These are phyloP conservation scores for Naumovozyma castellii DNA, from an alignment of 805 yeast genomes.

Conservation along the genomic window DNA sequence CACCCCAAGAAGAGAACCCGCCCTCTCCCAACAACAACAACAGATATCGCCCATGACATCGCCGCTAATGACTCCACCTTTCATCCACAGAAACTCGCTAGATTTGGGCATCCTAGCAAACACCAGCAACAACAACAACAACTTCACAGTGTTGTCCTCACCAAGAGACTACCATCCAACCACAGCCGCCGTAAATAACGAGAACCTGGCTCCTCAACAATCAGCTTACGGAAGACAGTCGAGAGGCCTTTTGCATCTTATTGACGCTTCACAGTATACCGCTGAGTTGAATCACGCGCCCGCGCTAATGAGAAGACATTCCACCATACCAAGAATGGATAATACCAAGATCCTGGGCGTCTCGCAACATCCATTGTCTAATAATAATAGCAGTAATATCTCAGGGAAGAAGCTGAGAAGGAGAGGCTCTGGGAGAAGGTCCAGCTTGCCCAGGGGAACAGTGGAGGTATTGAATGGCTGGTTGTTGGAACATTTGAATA, in stretches of 20 bases:
- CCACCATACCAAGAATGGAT: background rate
- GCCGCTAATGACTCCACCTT: background rate
- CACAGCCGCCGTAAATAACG: background rate
- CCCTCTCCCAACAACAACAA: conserved; percentile 1
- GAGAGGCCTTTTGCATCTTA: background rate
- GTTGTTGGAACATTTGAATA: conserved; percentile 64
- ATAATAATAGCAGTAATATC: too few relatives aligned
- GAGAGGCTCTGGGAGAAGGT: conserved; percentile 36
- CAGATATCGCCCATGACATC: background rate
- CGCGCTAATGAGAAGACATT: background rate
- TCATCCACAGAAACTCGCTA: background rate
- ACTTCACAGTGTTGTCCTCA: too few relatives aligned
- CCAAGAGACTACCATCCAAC: too few relatives aligned
- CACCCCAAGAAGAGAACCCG: too few relatives aligned
- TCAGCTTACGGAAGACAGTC: background rate
- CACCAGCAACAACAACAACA: too few relatives aligned
- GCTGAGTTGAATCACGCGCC: background rate
- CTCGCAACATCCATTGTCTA: too few relatives aligned
- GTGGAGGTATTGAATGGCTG: conserved; percentile 64
- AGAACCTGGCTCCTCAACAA: background rate
- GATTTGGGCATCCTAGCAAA: background rate
- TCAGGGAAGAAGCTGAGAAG: background rate
- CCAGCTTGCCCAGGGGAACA: conserved; percentile 71
- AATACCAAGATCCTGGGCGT: too few relatives aligned
- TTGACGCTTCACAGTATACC: background rate